phyloP scores from a whole-genome alignment of 305 asterid genomes.

The Stenogyne calaminthoides region DNA sequence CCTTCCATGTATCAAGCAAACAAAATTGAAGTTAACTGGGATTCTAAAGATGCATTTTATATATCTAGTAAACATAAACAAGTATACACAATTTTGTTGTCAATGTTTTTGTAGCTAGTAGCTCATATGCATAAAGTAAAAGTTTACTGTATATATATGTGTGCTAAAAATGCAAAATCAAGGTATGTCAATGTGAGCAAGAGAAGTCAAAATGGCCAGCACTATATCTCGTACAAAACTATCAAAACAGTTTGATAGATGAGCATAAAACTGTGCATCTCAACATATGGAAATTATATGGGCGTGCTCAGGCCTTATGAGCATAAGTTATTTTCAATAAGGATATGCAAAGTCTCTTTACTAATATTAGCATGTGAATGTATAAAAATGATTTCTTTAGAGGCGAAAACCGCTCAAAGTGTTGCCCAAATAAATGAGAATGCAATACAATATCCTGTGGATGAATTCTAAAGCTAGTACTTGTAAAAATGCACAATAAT shows the following conservation, averaged over 20 bases:
- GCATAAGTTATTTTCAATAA: background rate
- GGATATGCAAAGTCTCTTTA: background rate
- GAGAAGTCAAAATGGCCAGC: background rate
- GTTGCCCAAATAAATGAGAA: background rate
- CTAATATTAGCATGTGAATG: background rate
- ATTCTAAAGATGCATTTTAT: conserved; percentile 37
- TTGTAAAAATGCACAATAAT: background rate
- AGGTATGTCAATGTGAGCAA: background rate
- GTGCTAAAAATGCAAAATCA: background rate
- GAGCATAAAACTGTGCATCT: background rate
- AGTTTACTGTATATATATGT: background rate
- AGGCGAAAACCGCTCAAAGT: background rate
- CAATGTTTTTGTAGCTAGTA: background rate
- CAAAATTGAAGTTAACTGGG: conserved; percentile 30
- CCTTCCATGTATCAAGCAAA: conserved; percentile 42
- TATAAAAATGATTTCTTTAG: background rate
- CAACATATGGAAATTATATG: background rate
- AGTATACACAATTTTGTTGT: background rate
- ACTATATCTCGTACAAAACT: background rate
- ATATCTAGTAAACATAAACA: background rate
- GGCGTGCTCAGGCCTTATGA: background rate
- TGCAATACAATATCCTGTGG: background rate
- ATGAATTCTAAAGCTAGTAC: background rate
- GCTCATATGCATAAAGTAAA: background rate
- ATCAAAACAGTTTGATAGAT: background rate